Conservation (phyloP, 148 eudicot genomes). For the Cornus kousa region DNA sequence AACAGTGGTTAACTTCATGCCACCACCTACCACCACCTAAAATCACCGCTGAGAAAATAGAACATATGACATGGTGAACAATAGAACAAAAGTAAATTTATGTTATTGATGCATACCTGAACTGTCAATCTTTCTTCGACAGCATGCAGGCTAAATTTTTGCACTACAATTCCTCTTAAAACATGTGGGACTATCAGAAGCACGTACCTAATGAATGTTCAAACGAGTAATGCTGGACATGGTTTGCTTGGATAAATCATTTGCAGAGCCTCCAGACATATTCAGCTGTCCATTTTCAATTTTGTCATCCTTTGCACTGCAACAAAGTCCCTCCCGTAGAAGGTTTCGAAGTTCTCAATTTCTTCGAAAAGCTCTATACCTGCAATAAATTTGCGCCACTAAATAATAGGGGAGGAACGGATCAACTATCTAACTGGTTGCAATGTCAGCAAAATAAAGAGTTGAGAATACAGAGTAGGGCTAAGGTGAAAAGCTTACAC, state of each 20-base stretch:
- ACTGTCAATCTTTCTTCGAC: conserved; percentile 33
- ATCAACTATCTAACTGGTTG: not conserved
- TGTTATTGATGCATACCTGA: conserved; percentile 46
- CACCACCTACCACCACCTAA: conserved; percentile 39
- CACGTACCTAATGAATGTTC: conserved; percentile 24
- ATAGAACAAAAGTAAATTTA: conserved; percentile 4
- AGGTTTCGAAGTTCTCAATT: conserved; percentile 40
- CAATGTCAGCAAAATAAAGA: not conserved
- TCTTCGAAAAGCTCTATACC: conserved; percentile 53
- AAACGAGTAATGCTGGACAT: conserved; percentile 1
- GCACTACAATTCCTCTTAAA: not conserved
- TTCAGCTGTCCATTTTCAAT: conserved; percentile 17
- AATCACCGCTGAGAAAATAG: not conserved
- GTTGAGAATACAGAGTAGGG: not conserved
- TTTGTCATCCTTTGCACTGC: conserved; percentile 24
- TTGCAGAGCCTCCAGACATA: conserved; percentile 22
- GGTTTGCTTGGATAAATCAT: conserved; percentile 17
- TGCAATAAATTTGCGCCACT: conserved; percentile 27
- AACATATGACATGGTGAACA: conserved; percentile 1
- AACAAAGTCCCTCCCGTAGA: conserved; percentile 32
- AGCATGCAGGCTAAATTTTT: conserved; percentile 63
- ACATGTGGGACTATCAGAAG: not conserved
- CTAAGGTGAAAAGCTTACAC: no score
- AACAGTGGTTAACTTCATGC: conserved; percentile 52
- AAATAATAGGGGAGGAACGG: not conserved